phyloP scores from a whole-genome alignment of 129 eudicot genomes.

The Escallonia herrerae region DNA sequence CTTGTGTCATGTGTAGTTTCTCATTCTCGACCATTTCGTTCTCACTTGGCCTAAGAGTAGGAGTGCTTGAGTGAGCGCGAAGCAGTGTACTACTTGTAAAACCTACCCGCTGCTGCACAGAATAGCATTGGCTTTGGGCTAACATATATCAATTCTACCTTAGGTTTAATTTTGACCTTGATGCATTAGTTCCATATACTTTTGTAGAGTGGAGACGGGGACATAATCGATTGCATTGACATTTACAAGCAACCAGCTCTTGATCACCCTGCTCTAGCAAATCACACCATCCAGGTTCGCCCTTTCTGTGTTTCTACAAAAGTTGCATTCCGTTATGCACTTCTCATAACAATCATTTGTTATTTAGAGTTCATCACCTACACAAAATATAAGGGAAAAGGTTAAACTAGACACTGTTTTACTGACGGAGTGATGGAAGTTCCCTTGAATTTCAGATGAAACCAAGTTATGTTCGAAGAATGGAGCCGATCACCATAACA shows the following conservation, averaged over 20 bases:
- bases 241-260: conserved; percentile 60
- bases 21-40: not conserved
- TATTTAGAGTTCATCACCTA: too few relatives aligned
- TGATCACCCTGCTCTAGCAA: conserved; percentile 42
- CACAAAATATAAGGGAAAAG: too few relatives aligned
- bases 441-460: conserved; percentile 20
- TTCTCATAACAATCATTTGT: too few relatives aligned
- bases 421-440: too few relatives aligned
- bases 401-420: too few relatives aligned
- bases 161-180: too few relatives aligned
- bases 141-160: too few relatives aligned
- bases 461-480: conserved; percentile 25
- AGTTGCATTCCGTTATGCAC: too few relatives aligned
- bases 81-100: not conserved
- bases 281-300: conserved; percentile 53
- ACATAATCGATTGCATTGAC: conserved; percentile 46
- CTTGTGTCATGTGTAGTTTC: not conserved
- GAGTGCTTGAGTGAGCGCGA: not conserved
- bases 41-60: not conserved
- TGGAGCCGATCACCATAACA: conserved; percentile 6
- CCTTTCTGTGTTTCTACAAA: too few relatives aligned
- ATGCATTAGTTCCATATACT: not conserved
- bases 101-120: not conserved
- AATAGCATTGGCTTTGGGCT: not conserved
- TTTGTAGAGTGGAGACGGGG: conserved; percentile 49